These are phyloP conservation scores for Teunomyces stri DNA, from an alignment of 805 yeast genomes.

Conservation along the genomic window DNA sequence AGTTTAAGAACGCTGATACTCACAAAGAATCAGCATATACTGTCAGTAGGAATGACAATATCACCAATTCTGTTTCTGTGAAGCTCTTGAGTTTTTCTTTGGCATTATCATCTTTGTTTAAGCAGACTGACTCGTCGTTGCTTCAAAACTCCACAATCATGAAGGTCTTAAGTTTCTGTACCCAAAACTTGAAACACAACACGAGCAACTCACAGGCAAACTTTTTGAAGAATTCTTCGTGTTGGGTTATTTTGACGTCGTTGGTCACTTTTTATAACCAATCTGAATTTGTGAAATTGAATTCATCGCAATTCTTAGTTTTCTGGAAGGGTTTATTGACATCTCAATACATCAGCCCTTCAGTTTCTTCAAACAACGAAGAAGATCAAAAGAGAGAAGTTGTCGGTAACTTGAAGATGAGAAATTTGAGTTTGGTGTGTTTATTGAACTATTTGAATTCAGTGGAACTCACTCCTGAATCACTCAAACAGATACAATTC, in stretches of 20 bases:
- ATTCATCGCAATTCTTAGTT: constrained; percentile 42
- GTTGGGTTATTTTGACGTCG: constrained; percentile 43
- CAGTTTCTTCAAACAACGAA: constrained; percentile 14
- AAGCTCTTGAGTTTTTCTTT: constrained; percentile 33
- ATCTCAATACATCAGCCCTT: constrained; percentile 34
- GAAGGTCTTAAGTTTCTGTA: constrained; percentile 43
- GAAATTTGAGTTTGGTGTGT: constrained; percentile 39
- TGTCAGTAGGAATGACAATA: constrained; percentile 15
- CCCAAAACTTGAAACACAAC: constrained; percentile 42
- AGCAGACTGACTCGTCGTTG: constrained; percentile 31
- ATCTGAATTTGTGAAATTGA: constrained; percentile 42
- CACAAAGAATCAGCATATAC: constrained; percentile 8
- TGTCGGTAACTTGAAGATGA: constrained; percentile 32
- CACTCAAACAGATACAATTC: constrained; percentile 40
- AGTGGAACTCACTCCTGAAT: constrained; percentile 39
- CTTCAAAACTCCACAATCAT: constrained; percentile 41
- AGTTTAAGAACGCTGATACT: constrained; percentile 16
- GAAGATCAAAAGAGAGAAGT: constrained; percentile 26
- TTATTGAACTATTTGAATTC: constrained; percentile 38
- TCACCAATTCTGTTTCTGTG: constrained; percentile 16
- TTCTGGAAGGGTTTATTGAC: constrained; percentile 46
- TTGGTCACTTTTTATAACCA: constrained; percentile 39
- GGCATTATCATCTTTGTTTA: constrained; percentile 34
- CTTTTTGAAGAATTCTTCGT: constrained; percentile 28
- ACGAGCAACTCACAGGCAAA: constrained; percentile 18